Evolutionary conservation across 371 early-diverging fungal genomes (phyloP), one percentile per base, ranked within the genome.

Genomic region (Lichtheimia ornata): DNA sequence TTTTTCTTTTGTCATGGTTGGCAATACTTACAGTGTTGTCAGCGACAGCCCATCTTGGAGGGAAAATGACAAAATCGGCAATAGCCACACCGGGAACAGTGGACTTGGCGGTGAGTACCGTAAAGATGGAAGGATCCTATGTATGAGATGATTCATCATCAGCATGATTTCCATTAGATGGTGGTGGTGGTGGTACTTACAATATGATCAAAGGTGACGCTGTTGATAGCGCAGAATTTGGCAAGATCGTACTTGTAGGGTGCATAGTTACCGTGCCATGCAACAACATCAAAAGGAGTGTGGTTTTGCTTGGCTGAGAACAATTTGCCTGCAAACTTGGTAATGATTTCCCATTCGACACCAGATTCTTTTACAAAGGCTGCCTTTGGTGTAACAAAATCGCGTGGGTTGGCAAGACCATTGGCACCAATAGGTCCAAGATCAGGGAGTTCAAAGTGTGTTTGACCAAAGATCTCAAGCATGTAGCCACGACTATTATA

Each of bases 221-320:
- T 90, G 75, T 94, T 94, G 72, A 97, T 79, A 41, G 86, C 89
- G 69, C 87, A 89, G 79, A 97, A 97, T 50, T 86, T 77, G 43
- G 84, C 84, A 52, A 97, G 83, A 73, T 95, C 86, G 72, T 98
- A 97, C 78, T 97, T 97, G 85, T 84, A 97, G 1, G 98, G 98
- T 4, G 89, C 93, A 73, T 96, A 97, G 82, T 97, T 97, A 44
- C 98, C 97, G 71, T 97, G 96, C 97, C 98, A 98, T 5, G 96
- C 97, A 28, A 97, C 97, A 0, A 97, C 97, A 73, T 97, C 94
- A 67, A 93, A 98, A 1, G 97, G 95, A 15, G 92, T 89, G 71
- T 96, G 96, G 40, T 81, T 64, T 79, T 93, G 95, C 51, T 76
- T 62, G 12, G 91, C 87, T 14, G 63, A 58, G 73, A 94, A 95